These are phyloP conservation scores for Neurospora sublineolata DNA, from an alignment of 495 filamentous ascomycete genomes.

Conservation along the genomic window DNA sequence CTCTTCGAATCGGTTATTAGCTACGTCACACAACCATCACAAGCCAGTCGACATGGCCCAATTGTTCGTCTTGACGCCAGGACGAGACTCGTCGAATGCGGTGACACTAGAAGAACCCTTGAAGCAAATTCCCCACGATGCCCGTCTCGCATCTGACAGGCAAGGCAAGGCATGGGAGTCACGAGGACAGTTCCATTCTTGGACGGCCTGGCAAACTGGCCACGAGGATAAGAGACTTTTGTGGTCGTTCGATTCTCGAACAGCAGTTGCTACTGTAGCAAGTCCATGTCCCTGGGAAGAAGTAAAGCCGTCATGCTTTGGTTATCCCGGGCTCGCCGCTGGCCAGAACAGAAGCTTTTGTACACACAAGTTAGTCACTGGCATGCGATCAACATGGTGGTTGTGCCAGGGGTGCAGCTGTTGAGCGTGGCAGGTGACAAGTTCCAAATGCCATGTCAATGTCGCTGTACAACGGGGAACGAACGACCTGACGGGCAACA, in stretches of 20 bases:
- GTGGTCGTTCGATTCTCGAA: not conserved
- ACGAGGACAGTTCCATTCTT: not conserved
- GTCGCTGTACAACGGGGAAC: not conserved
- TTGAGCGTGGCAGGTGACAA: not conserved
- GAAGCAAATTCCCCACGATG: not conserved
- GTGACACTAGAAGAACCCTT: not conserved
- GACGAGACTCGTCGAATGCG: not conserved
- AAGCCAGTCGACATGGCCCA: conserved; percentile 11
- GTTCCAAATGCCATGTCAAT: not conserved
- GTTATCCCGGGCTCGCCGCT: not conserved
- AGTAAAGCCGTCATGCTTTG: not conserved
- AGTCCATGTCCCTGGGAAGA: not conserved
- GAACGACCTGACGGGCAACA: not conserved
- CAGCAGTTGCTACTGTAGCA: not conserved
- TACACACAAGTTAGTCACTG: not conserved
- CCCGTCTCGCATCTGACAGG: not conserved
- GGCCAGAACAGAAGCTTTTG: not conserved
- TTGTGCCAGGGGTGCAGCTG: not conserved
- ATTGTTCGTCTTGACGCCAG: not conserved
- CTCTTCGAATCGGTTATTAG: conserved; percentile 29
- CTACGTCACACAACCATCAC: conserved; percentile 23
- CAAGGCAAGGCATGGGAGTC: not conserved
- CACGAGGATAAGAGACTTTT: not conserved
- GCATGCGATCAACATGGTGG: not conserved
- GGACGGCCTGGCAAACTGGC: not conserved